Evolutionary conservation across 1,284 basidiomycete genomes (phyloP).

Genomic region (Cutaneotrichosporon dermatis): DNA sequence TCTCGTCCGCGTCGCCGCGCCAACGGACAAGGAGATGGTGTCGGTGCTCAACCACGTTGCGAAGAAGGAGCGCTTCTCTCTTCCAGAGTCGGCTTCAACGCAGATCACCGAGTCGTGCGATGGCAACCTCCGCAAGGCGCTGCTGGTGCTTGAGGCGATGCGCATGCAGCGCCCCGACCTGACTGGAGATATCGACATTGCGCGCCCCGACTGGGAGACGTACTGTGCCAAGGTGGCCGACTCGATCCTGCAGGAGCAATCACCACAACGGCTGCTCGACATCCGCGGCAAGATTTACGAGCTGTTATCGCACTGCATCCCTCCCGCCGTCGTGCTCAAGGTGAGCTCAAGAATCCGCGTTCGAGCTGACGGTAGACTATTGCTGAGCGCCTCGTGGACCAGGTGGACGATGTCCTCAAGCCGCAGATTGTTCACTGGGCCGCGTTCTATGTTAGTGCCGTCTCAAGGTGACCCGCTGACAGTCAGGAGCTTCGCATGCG

Average conservation of each 20-base stretch:
- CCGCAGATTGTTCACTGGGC: conserved; percentile 94
- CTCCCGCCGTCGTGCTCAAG: conserved; percentile 85
- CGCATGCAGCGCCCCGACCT: conserved; percentile 91
- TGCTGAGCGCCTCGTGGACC: conserved; percentile 75
- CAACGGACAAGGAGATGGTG: conserved; percentile 75
- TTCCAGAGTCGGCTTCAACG: conserved; percentile 67
- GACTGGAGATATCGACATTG: conserved; percentile 65
- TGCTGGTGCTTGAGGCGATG: conserved; percentile 90
- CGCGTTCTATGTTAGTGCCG: conserved; percentile 78
- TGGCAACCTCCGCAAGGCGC: conserved; percentile 91
- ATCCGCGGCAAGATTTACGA: conserved; percentile 93
- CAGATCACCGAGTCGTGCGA: conserved; percentile 75
- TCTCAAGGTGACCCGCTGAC: background rate
- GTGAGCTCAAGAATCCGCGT: conserved; percentile 50
- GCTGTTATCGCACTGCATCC: conserved; percentile 93
- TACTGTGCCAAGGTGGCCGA: conserved; percentile 94
- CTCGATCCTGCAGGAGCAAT: conserved; percentile 85
- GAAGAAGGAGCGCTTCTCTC: conserved; percentile 70
- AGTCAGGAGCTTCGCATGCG: conserved; percentile 82
- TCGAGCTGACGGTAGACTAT: conserved; percentile 62
- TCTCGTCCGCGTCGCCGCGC: conserved; percentile 87
- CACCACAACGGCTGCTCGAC: conserved; percentile 84
- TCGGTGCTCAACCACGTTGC: conserved; percentile 76
- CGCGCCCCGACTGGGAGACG: conserved; percentile 99
- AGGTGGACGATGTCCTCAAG: conserved; percentile 82